Conservation (phyloP, 2,329 filamentous ascomycete genomes). For the Mycocentrospora acerina region DNA sequence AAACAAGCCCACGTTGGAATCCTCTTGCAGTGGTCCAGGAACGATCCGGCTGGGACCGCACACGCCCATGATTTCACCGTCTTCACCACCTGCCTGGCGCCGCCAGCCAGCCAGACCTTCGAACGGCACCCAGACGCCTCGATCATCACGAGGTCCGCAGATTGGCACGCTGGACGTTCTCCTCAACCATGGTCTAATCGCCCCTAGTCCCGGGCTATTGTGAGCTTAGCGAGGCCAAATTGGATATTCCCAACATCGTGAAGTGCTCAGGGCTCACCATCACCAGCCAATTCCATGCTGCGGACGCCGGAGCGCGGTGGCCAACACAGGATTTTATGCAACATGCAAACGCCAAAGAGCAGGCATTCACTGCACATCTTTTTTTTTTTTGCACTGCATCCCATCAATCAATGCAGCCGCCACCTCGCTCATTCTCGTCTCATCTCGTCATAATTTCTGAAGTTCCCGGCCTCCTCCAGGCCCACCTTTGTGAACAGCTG, state of each 20-base stretch:
- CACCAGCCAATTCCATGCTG: conserved; percentile 18
- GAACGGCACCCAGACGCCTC: too few species aligned
- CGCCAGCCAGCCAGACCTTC: too few species aligned
- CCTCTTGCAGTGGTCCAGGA: too few species aligned
- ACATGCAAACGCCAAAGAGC: conserved; percentile 11
- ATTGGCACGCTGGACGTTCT: too few species aligned
- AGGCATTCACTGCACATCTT: conserved; percentile 24
- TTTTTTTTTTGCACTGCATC: conserved; percentile 32
- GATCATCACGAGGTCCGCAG: too few species aligned
- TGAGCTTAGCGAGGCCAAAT: too few species aligned
- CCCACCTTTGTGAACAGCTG: conserved; percentile 21
- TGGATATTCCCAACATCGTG: not conserved
- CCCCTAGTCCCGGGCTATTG: too few species aligned
- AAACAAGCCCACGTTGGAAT: too few species aligned
- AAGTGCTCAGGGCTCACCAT: not conserved
- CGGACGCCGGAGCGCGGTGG: conserved; percentile 14
- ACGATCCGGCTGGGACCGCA: too few species aligned
- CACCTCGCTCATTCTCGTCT: conserved; percentile 18
- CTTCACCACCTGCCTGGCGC: too few species aligned
- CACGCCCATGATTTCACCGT: too few species aligned
- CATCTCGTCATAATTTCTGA: conserved; percentile 24
- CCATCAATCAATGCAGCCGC: conserved; percentile 22
- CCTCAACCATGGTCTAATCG: too few species aligned
- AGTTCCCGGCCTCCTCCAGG: conserved; percentile 17
- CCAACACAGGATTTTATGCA: conserved; percentile 18